Evolutionary conservation across 2,329 filamentous ascomycete genomes (phyloP), one percentile per base, ranked within the genome.

Genomic region (Orbilia quercus): DNA sequence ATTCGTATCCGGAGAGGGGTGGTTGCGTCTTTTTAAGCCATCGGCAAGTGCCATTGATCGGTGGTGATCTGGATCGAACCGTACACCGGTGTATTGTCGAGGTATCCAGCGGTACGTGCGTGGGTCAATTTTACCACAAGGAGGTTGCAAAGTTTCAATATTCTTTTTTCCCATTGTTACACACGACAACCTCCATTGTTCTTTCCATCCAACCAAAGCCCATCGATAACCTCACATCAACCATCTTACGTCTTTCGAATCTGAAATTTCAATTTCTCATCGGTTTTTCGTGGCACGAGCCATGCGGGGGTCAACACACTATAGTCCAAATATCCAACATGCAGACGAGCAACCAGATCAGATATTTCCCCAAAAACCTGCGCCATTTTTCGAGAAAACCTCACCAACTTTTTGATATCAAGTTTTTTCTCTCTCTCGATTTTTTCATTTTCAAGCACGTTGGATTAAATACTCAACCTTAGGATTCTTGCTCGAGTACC

Each of bases 221-320:
- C 40, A 38, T 63, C 54, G 54, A 60, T 36, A 44, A 22, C 5
- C 36, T 38, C 18, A 44, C 42, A 50, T 44, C 65, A 63, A 48
- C 36, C 65, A 16, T 59, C 40, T 50, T 62, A 48, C 40, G 28
- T 50, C 18, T 48, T 54, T 57, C 48, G 44, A 60, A 57, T 48
- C 20, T 5, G 34, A 54, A 62, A 22, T 18, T 23, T n/a, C 18
- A 50, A 62, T 48, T 31, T 44, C 53, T 59, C 54, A 58, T 36
- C 16, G 54, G 22, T 23, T 18, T 47, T 58, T 14, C 34, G 47
- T n/a, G 53, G 16, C 7, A 14, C 31, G 20, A n/a, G 50, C 50
- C 55, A 22, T 31, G 50, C 51, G 66, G 58, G 44, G 51, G 58
- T 60, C 67, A 72, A 72, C 67, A 72, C 67, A 58, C 59, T 59